Conservation (phyloP, 73 alveolate genomes). For the Paramecium bursaria region DNA sequence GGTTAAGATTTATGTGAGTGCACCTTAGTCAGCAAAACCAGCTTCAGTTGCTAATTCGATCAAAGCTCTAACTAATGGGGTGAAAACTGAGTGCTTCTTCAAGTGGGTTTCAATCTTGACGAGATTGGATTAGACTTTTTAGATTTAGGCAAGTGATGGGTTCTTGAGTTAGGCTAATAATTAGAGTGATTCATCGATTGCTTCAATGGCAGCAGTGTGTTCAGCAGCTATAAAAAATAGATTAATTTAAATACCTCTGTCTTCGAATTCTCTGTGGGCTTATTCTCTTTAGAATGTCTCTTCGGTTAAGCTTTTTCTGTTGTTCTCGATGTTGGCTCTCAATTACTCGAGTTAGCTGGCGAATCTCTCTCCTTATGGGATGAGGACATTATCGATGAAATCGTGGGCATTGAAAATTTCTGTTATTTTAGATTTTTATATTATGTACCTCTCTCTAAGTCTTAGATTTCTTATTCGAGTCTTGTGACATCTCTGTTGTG, state of each 20-base stretch:
- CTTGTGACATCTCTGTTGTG: conserved; percentile 60
- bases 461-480: conserved; percentile 66
- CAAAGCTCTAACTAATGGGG: conserved; percentile 30
- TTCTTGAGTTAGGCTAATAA: not conserved
- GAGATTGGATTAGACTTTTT: conserved; percentile 47
- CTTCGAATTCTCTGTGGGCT: conserved; percentile 42
- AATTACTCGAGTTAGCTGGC: conserved; percentile 49
- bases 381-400: conserved; percentile 51
- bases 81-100: conserved; percentile 41
- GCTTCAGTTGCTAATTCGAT: conserved; percentile 43
- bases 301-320: conserved; percentile 37
- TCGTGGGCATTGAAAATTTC: conserved; percentile 65
- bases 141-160: conserved; percentile 57
- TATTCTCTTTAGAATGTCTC: conserved; percentile 27
- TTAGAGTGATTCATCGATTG: conserved; percentile 37
- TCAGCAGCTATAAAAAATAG: conserved; percentile 50
- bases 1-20: conserved; percentile 22
- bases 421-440: not conserved
- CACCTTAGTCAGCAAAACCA: conserved; percentile 59
- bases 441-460: conserved; percentile 41
- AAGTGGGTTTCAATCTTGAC: conserved; percentile 22
- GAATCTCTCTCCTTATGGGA: conserved; percentile 64
- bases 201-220: conserved; percentile 12
- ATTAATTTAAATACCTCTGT: too few species aligned
- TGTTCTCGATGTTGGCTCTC: conserved; percentile 19